Conservation (phyloP, 1,284 basidiomycete genomes). For the Apiotrichum mycotoxinovorans region DNA sequence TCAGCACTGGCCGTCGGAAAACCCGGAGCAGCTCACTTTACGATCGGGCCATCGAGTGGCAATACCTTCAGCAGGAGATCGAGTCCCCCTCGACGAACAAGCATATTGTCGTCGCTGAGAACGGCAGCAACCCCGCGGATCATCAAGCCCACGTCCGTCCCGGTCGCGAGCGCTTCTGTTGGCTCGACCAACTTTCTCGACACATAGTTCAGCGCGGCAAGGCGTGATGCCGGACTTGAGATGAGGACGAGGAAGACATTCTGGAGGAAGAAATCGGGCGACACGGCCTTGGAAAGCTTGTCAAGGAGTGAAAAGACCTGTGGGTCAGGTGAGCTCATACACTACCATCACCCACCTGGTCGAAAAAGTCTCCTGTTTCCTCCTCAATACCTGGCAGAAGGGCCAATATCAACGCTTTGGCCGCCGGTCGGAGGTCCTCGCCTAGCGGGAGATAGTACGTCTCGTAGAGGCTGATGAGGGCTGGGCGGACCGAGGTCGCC, state of each 20-base stretch:
- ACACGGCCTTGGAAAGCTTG: constrained; percentile 73
- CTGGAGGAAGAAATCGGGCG: constrained; percentile 85
- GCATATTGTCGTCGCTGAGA: constrained; percentile 81
- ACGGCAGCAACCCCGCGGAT: constrained; percentile 84
- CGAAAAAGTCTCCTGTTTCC: constrained; percentile 94
- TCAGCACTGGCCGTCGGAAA: background rate
- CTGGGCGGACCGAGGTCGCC: constrained; percentile 89
- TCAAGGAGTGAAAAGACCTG: constrained; percentile 82
- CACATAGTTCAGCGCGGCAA: constrained; percentile 83
- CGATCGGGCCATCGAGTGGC: constrained; percentile 65
- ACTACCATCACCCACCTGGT: constrained; percentile 61
- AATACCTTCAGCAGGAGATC: constrained; percentile 75
- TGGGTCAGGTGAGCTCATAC: background rate
- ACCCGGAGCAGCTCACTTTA: constrained; percentile 58
- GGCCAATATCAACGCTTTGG: constrained; percentile 90
- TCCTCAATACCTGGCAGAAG: constrained; percentile 91
- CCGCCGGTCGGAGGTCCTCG: constrained; percentile 74
- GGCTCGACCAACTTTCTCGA: constrained; percentile 65
- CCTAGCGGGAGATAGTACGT: constrained; percentile 86
- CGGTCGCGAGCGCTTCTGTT: constrained; percentile 35
- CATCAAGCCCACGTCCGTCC: constrained; percentile 84
- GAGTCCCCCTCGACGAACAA: constrained; percentile 75
- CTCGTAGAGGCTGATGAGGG: constrained; percentile 80
- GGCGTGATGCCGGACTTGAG: constrained; percentile 79
- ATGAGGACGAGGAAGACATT: constrained; percentile 92